Evolutionary conservation across 352 stramenopile genomes (phyloP).

Genomic region (Phytopythium chamaehyphon): DNA sequence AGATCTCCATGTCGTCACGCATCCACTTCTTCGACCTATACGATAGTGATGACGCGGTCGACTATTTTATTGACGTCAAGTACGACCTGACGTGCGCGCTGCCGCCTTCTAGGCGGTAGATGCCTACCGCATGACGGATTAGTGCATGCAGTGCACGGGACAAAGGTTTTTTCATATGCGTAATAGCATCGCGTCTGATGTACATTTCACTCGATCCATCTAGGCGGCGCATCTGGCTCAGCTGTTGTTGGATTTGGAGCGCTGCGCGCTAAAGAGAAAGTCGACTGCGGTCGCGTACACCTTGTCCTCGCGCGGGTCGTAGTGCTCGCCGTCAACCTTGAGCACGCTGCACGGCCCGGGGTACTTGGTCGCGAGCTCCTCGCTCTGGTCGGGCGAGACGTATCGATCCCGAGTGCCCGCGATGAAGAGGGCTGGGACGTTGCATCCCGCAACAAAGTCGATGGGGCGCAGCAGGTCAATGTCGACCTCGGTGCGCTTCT

Average conservation of each 20-base stretch:
- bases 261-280: constrained; percentile 49
- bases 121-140: no score
- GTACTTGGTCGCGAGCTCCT: constrained; percentile 60
- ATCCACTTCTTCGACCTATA: constrained; percentile 66
- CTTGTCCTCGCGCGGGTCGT: constrained; percentile 31
- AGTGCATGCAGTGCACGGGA: no score
- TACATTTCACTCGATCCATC: no score
- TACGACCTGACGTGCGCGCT: constrained; percentile 30
- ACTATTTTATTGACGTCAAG: constrained; percentile 74
- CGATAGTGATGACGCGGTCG: constrained; percentile 40
- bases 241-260: constrained; percentile 22
- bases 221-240: background rate
- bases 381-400: constrained; percentile 58
- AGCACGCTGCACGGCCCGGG: constrained; percentile 44
- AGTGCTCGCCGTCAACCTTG: constrained; percentile 66
- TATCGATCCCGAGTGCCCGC: constrained; percentile 62
- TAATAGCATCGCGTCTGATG: no score
- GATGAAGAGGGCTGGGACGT: constrained; percentile 70
- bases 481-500: constrained; percentile 72
- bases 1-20: constrained; percentile 42
- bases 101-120: constrained; percentile 4
- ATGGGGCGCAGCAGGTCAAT: constrained; percentile 61
- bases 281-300: constrained; percentile 58
- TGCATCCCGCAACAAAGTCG: constrained; percentile 66
- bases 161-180: no score